Conservation (phyloP, 2,329 filamentous ascomycete species). For the Cytospora paraplurivora region DNA sequence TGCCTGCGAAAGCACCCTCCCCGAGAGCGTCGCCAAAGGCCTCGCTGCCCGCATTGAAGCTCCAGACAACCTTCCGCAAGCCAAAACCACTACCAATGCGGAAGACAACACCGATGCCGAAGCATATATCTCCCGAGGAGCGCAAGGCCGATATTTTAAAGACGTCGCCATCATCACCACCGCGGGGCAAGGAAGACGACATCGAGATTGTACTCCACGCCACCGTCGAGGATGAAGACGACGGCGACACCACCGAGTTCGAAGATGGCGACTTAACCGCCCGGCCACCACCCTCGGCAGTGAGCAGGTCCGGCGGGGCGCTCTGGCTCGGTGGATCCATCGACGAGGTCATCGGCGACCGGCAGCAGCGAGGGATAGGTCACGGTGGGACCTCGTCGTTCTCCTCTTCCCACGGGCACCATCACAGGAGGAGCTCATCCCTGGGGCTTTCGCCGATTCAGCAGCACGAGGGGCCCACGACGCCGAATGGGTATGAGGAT, state of each 20-base stretch:
- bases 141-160: background rate
- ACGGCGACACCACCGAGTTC: slow-evolving; percentile 36
- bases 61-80: slow-evolving; percentile 38
- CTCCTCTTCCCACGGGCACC: background rate
- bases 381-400: background rate
- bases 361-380: slow-evolving; percentile 21
- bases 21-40: slow-evolving; percentile 15
- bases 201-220: slow-evolving; percentile 33
- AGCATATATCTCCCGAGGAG: slow-evolving; percentile 3
- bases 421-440: slow-evolving; percentile 24
- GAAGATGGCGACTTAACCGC: slow-evolving; percentile 44
- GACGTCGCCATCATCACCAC: background rate
- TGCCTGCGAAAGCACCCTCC: slow-evolving; percentile 1
- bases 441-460: slow-evolving; percentile 14
- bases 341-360: slow-evolving; percentile 45
- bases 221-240: slow-evolving; percentile 26
- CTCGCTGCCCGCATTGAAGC: slow-evolving; percentile 25
- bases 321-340: slow-evolving; percentile 41
- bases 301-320: slow-evolving; percentile 33
- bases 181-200: slow-evolving; percentile 22
- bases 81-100: slow-evolving; percentile 15
- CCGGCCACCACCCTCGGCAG: slow-evolving; percentile 35
- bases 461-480: slow-evolving; percentile 49
- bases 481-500: slow-evolving; percentile 62
- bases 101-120: slow-evolving; percentile 22